phyloP scores from a whole-genome alignment of 768 basidiomycete species.

The Dentipellis sp. region DNA sequence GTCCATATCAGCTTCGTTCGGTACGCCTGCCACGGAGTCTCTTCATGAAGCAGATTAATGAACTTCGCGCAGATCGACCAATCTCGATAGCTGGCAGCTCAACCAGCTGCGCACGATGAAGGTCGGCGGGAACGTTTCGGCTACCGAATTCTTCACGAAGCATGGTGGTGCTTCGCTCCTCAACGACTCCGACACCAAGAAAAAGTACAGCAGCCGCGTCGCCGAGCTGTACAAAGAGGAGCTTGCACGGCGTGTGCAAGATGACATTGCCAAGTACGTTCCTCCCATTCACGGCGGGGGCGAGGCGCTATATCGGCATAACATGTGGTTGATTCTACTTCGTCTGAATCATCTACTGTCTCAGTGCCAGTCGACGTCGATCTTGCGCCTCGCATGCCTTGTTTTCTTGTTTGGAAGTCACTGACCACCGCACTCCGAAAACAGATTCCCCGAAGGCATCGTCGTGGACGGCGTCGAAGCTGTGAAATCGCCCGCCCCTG shows the following conservation, averaged over 20 bases:
- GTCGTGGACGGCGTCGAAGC: conserved; percentile 74
- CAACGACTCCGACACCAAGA: conserved; percentile 69
- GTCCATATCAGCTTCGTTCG: conserved; percentile 97
- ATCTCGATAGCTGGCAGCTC: conserved; percentile 91
- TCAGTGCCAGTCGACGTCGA: no score
- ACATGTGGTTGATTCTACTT: background rate
- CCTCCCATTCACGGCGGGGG: no score
- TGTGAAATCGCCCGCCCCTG: conserved; percentile 24
- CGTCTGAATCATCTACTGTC: no score
- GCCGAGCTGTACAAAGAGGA: conserved; percentile 93
- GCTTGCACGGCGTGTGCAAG: conserved; percentile 66
- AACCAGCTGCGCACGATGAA: conserved; percentile 92
- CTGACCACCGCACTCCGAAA: background rate
- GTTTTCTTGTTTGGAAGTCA: no score
- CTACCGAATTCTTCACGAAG: conserved; percentile 83
- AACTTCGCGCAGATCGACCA: conserved; percentile 68
- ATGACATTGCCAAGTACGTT: conserved; percentile 60
- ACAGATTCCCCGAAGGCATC: conserved; percentile 70
- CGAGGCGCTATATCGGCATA: no score
- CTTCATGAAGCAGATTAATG: background rate
- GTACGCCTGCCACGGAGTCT: conserved; percentile 32
- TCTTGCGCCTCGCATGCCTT: no score
- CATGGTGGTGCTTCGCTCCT: conserved; percentile 72
- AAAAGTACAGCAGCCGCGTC: conserved; percentile 78
- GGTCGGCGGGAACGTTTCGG: conserved; percentile 84